Conservation (phyloP, 768 basidiomycete genomes). For the Trametes villosa region DNA sequence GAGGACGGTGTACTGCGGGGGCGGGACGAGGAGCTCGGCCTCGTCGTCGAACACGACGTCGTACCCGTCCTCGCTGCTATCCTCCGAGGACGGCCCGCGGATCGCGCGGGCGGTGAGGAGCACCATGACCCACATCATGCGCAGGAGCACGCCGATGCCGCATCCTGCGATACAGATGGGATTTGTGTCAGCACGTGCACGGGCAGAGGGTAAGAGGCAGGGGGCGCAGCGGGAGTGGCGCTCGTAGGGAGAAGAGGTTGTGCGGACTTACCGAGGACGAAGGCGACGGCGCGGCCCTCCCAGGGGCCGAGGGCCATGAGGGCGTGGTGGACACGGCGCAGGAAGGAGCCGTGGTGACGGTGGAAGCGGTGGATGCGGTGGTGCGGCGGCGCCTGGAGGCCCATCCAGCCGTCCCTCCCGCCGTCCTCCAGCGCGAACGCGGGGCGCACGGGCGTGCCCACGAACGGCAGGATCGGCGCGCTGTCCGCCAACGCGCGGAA, state of each 20-base stretch:
- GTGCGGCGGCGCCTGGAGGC: not conserved
- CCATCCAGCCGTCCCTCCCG: not conserved
- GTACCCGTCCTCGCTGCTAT: constrained; percentile 44
- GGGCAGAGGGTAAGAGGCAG: not conserved
- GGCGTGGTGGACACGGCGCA: constrained; percentile 63
- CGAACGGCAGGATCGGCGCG: constrained; percentile 24
- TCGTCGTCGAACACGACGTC: constrained; percentile 51
- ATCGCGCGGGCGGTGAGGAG: constrained; percentile 64
- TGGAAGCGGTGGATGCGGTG: constrained; percentile 2
- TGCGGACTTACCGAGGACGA: constrained; percentile 72
- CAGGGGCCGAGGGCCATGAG: constrained; percentile 75
- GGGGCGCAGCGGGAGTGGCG: not conserved
- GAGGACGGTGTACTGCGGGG: constrained; percentile 59
- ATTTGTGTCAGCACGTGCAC: not conserved
- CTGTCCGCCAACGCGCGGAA: constrained; percentile 13
- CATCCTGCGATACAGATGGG: constrained; percentile 66
- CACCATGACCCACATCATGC: constrained; percentile 78
- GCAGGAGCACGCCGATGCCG: constrained; percentile 78
- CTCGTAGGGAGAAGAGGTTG: not conserved
- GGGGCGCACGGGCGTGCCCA: constrained; percentile 23
- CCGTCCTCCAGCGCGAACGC: constrained; percentile 15
- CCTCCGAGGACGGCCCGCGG: constrained; percentile 44
- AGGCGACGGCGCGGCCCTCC: constrained; percentile 84
- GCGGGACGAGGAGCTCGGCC: constrained; percentile 52
- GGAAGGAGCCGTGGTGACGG: constrained; percentile 46